Evolutionary conservation across 2,329 filamentous ascomycete species (phyloP).

Genomic region (Botrytis byssoidea): DNA sequence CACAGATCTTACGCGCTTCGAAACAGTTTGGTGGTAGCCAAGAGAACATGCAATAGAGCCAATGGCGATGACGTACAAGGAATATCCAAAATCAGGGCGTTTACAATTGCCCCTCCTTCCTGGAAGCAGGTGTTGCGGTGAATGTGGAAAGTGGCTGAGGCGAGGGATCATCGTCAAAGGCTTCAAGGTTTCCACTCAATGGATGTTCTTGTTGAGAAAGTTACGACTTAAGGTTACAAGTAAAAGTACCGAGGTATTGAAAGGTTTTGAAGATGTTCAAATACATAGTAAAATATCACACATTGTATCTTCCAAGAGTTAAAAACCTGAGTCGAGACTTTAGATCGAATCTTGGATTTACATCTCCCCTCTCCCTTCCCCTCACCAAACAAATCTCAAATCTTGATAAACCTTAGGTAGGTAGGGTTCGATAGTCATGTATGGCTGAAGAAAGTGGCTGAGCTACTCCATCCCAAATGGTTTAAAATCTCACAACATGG

Average conservation of each 20-base stretch:
- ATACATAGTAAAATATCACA: not conserved
- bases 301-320: not conserved
- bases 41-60: not conserved
- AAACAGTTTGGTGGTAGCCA: slow-evolving; percentile 1
- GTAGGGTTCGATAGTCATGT: not conserved
- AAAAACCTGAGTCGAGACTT: not conserved
- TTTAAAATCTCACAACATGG: not conserved
- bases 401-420: no score
- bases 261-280: not conserved
- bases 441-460: not conserved
- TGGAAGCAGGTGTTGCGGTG: not conserved
- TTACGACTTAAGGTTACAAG: no score
- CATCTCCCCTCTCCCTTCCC: not conserved
- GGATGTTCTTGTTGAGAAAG: no score
- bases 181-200: not conserved
- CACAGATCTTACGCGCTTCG: not conserved
- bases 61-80: slow-evolving; percentile 14
- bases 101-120: slow-evolving; percentile 2
- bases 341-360: not conserved
- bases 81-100: not conserved
- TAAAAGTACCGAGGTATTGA: no score
- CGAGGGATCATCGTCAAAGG: not conserved
- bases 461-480: no score
- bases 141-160: not conserved
- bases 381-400: not conserved